Percentiles rank a stretch among this genome's conserved stretches.
phyloP scores from a whole-genome alignment of 352 stramenopile genomes.

The Globisporangium abappressorium region DNA sequence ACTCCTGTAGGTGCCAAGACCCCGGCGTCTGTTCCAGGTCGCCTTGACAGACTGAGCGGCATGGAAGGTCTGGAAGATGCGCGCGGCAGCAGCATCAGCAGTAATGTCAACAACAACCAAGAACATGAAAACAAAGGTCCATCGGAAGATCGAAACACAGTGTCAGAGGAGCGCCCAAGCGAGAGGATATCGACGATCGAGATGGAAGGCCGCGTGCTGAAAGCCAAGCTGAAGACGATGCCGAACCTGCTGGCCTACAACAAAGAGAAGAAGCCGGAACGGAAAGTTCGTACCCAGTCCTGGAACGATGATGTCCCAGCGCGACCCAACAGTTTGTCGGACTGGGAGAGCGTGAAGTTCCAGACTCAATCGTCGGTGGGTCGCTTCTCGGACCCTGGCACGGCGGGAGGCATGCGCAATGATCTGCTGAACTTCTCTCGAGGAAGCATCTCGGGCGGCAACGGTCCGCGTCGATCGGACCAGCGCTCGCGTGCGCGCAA shows the following conservation, averaged over 20 bases:
- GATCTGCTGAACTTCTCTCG: constrained; percentile 71
- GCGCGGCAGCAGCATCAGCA: constrained; percentile 21
- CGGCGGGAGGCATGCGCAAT: constrained; percentile 32
- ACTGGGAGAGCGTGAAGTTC: constrained; percentile 49
- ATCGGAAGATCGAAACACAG: constrained; percentile 15
- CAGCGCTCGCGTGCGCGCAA: constrained; percentile 45
- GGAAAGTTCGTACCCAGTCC: constrained; percentile 40
- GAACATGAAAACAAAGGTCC: constrained; percentile 14
- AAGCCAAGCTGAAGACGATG: constrained; percentile 38
- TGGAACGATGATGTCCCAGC: constrained; percentile 43
- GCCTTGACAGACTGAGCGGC: constrained; percentile 34
- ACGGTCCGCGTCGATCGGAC: constrained; percentile 38
- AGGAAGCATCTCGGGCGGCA: constrained; percentile 38
- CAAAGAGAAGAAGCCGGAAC: constrained; percentile 31
- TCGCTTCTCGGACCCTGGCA: constrained; percentile 71
- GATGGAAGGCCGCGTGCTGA: constrained; percentile 35
- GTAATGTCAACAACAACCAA: constrained; percentile 17
- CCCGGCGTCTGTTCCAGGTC: constrained; percentile 28
- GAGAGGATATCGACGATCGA: constrained; percentile 15
- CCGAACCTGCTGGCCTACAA: constrained; percentile 54
- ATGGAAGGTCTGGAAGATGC: constrained; percentile 34
- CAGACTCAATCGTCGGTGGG: constrained; percentile 33
- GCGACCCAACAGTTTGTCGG: constrained; percentile 37
- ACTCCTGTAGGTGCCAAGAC: constrained; percentile 23
- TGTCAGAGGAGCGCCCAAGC: constrained; percentile 4